Evolutionary conservation across 2,329 filamentous ascomycete genomes (phyloP), one percentile per base, ranked within the genome.

Genomic region (Keithomyces neogunnii): DNA sequence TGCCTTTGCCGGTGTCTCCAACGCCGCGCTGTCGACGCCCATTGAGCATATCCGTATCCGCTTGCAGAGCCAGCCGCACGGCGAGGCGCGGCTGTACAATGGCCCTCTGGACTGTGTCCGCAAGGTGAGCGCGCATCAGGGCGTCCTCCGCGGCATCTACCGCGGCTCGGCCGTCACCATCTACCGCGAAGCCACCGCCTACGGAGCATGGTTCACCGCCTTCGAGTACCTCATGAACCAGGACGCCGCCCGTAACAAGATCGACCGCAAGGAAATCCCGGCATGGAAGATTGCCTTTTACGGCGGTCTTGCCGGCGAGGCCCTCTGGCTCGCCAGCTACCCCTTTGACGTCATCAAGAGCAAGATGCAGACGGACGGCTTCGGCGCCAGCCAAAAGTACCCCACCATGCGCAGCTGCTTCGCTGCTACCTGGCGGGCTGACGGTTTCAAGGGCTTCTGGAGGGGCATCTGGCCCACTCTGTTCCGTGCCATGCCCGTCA

Each of bases 301-400:
- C 67, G 93, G 93, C 57, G 93, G 93, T 44, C 70, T 99, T 40
- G 93, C 93, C 0, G 93, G 93, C 60, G 93, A 99, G 76, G 89
- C 84, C 49, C 79, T 99, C 52, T 99, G 93, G 93, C 74, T 99
- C 51, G 79, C 80, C 36, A 95, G 89, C 65, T 99, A 99, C 72
- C 93, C 93, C 28, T 86, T 99, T 58, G 93, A 99, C 71, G 92
- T 99, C 31, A 73, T 99, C 71, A 99, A 99, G 86, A 96, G 89
- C 72, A 97, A 96, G 81, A 96, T 97, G 92, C 93, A 99, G 80
- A 96, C 86, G 53, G 93, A 99, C 71, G 91, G 88, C 0, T 93
- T 96, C 65, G 89, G 88, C 4, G 55, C 67, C 47, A 72, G 79
- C 56, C 83, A 85, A 74, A 78, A 78, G 65, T 99, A 87, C 72